Conservation (phyloP, 2,329 filamentous ascomycete species). For the Alternaria brassicicola region DNA sequence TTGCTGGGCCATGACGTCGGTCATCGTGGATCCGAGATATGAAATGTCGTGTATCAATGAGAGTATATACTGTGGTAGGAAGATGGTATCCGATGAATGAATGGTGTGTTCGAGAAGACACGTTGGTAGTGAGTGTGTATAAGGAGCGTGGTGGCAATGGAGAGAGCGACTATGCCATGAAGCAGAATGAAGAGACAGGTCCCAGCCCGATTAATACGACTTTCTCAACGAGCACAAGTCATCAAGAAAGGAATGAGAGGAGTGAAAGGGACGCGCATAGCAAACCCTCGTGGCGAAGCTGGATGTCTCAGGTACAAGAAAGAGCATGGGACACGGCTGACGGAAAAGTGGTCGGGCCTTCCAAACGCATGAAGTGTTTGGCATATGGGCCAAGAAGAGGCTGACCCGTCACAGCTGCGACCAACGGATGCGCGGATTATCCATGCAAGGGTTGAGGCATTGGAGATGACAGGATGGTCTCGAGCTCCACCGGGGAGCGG, state of each 20-base stretch:
- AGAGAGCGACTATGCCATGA: slow-evolving; percentile 26
- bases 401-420: slow-evolving; percentile 36
- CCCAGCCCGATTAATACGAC: slow-evolving; percentile 30
- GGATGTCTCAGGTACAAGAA: slow-evolving; percentile 43
- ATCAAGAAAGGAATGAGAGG: slow-evolving; percentile 25
- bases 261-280: slow-evolving; percentile 26
- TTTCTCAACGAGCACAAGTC: slow-evolving; percentile 16
- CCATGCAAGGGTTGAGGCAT: slow-evolving; percentile 29
- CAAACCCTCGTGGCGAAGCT: slow-evolving; percentile 32
- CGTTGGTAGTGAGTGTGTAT: neutral
- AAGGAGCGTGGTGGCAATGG: slow-evolving; percentile 20
- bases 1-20: slow-evolving; percentile 34
- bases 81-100: neutral
- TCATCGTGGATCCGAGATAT: slow-evolving; percentile 26
- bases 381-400: slow-evolving; percentile 32
- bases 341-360: slow-evolving; percentile 29
- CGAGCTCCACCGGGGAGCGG: slow-evolving; percentile 19
- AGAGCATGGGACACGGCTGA: slow-evolving; percentile 40
- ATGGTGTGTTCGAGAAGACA: slow-evolving; percentile 13
- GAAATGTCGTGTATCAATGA: slow-evolving; percentile 3
- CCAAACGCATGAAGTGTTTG: slow-evolving; percentile 49
- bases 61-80: neutral
- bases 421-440: slow-evolving; percentile 17
- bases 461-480: slow-evolving; percentile 35
- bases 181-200: slow-evolving; percentile 22